Base-by-base conservation (phyloP, 805 yeast genomes). In the Cyberlindnera meyerae region DNA sequence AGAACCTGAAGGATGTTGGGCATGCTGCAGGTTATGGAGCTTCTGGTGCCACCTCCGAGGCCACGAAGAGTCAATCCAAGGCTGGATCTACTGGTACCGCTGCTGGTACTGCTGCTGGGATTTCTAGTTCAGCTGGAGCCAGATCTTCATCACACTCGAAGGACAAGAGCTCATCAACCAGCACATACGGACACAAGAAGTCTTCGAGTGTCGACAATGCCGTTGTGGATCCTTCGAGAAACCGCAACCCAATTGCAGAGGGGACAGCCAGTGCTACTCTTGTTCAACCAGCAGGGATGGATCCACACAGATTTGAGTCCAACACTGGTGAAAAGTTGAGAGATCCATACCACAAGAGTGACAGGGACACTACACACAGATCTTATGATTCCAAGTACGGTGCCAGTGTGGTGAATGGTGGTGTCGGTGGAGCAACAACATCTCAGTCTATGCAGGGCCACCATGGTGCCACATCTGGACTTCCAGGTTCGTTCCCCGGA, bases 161-260 rank as follows among this genome's bases (percentile, higher is more conserved):
- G 11, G 24, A 21, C 24, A 21, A 8, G 24, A 8, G 11, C 24
- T 8, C 24, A 8, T 30, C 4, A 12, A 27, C 13, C 27, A 18
- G 16, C 11, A 29, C 34, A n/a, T 33, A 24, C 3, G 8, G 18
- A 12, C 17, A 29, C 31, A 13, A 29, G 31, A n/a, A 20, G 22
- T 20, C 22, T 8, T 15, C 30, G 21, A 17, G 14, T 11, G 11
- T 8, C 30, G 13, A 28, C 24, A n/a, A 11, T 27, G 29, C 42
- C 8, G 27, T 13, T 24, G 40, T 40, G 26, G 48, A 42, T 24
- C 30, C 34, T 8, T 27, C 31, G 14, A 42, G 37, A 24, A 44
- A 42, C 37, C 40, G 42, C 17, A 44, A 47, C 24, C 51, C 49
- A 18, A 42, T 42, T 24, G 36, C 45, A 18, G 42, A 33, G 26